Evolutionary conservation across 202 grass and related monocot species (phyloP), one percentile per base, ranked within the genome.

Genomic region (Alloteropsis angusta): DNA sequence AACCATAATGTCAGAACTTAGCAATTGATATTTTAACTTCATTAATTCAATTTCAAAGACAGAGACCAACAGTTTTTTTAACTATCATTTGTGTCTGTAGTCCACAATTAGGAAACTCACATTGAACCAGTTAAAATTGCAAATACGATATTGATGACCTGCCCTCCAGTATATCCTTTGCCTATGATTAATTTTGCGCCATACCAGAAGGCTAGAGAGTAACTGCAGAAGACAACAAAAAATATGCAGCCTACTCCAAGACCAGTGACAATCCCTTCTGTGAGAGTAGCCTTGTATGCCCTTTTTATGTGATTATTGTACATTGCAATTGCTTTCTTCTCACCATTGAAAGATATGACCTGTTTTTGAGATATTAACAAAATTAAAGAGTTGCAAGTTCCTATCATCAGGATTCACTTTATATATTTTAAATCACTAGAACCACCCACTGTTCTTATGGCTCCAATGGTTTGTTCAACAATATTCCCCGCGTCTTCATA

Each of bases 141-240:
- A 55, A 94, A 72, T 64, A 94, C 82, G 30, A 98, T 68, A 68
- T 92, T 98, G 55, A 98, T 65, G 68, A 98, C 48, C 64, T 85
- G 84, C 59, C 91, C 95, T 84, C 95, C 95, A 76, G 46, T 90
- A 25, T 98, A 98, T 71, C 91, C 92, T 49, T 90, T 92, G 35
- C 79, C 44, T 38, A 98, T 82, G 44, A 98, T 87, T 76, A 98
- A 82, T 59, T 53, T 91, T 14, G 87, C 87, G 1, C 95, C 95
- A 44, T 87, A 87, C 95, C 95, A 98, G 42, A 94, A 83, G n/a
- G 83, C 85, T 18, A 98, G 52, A 35, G 81, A 78, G 49, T 90
- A 98, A 84, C 26, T 94, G 86, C 83, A 78, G 72, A 90, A 98
- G 21, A 94, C 55, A 60, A 94, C 76, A 39, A 77, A 37, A 38